Conservation (phyloP, 169 alveolate species). For the Plasmodium relictum region DNA sequence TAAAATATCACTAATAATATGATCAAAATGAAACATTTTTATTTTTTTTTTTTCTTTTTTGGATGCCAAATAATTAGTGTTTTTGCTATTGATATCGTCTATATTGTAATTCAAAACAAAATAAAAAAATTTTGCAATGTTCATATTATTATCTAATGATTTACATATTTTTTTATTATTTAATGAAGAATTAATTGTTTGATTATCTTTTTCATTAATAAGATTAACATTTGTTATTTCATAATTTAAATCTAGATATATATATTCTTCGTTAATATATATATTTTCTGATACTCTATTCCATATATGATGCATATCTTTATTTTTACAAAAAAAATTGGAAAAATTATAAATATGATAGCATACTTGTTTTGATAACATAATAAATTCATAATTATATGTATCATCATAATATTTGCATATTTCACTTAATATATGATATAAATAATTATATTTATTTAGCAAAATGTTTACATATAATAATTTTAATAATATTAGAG, state of each 20-base stretch:
- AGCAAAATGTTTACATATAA: constrained; percentile 39
- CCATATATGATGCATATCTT: constrained; percentile 38
- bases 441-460: constrained; percentile 47
- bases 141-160: constrained; percentile 45
- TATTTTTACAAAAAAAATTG: constrained; percentile 48
- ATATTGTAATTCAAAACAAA: constrained; percentile 26
- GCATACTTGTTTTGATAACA: constrained; percentile 54
- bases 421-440: constrained; percentile 51
- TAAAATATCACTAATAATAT: constrained; percentile 46
- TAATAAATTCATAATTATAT: constrained; percentile 42
- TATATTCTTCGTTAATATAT: constrained; percentile 47
- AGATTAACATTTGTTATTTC: constrained; percentile 32
- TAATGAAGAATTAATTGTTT: background rate
- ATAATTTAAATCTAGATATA: constrained; percentile 49
- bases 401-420: constrained; percentile 24
- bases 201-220: background rate
- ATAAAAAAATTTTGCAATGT: constrained; percentile 59
- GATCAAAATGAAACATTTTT: constrained; percentile 71
- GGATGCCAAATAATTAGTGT: constrained; percentile 6
- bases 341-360: constrained; percentile 66
- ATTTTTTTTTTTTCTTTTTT: constrained; percentile 56
- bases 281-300: constrained; percentile 31
- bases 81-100: constrained; percentile 13
- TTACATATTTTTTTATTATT: constrained; percentile 37
- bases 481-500: constrained; percentile 43